Conservation (phyloP, 2,329 filamentous ascomycete species). For the Dichotomopilus funicola region DNA sequence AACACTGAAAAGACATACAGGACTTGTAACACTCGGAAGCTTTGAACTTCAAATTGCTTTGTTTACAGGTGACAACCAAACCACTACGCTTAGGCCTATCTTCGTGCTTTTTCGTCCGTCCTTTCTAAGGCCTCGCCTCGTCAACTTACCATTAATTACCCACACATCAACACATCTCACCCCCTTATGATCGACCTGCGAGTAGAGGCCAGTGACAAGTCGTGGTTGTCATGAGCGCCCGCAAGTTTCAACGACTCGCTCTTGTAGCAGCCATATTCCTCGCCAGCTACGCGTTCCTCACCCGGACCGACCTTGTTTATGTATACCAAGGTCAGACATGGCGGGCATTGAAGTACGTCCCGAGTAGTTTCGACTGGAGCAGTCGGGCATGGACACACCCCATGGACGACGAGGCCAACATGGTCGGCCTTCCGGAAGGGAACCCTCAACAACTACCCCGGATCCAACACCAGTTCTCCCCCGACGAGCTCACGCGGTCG, state of each 20-base stretch:
- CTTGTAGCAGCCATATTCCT: conserved; percentile 19
- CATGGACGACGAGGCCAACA: conserved; percentile 13
- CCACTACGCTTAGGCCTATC: too few relatives aligned
- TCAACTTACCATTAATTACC: too few relatives aligned
- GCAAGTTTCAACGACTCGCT: conserved; percentile 18
- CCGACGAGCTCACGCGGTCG: conserved; percentile 32
- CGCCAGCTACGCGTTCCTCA: conserved; percentile 17
- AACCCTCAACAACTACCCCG: conserved; percentile 27
- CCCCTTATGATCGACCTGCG: background rate
- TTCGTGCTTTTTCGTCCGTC: too few relatives aligned
- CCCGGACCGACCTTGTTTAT: conserved; percentile 3
- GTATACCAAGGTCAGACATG: background rate
- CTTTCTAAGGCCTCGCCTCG: too few relatives aligned
- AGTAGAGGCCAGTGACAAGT: background rate
- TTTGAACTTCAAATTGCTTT: too few relatives aligned
- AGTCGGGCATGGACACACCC: conserved; percentile 22
- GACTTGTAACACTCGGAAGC: too few relatives aligned
- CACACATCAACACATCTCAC: too few relatives aligned
- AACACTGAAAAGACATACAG: too few relatives aligned
- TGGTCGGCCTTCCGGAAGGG: conserved; percentile 30
- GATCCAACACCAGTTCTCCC: conserved; percentile 39
- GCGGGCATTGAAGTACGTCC: conserved; percentile 20
- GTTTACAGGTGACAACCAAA: too few relatives aligned
- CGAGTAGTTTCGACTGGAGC: conserved; percentile 28
- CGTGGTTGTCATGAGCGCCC: conserved; percentile 18